phyloP scores from a whole-genome alignment of 805 yeast species.

The Ogataea polymorpha region DNA sequence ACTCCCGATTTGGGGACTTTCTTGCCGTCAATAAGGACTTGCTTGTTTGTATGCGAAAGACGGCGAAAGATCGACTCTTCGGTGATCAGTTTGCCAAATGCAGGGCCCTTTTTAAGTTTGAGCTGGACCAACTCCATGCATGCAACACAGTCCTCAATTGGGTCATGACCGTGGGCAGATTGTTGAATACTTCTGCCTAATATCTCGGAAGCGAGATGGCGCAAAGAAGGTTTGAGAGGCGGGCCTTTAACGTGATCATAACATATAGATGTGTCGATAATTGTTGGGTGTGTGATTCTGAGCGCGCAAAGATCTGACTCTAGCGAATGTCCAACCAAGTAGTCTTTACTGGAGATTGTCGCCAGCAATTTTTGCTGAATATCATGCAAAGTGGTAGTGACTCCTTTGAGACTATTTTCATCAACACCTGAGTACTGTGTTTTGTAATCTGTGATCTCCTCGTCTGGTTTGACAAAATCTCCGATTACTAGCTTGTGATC shows the following conservation, averaged over 20 bases:
- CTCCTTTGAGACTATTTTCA: constrained; percentile 56
- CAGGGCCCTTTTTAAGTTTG: constrained; percentile 64
- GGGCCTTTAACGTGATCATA: constrained; percentile 82
- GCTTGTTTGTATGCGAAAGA: constrained; percentile 27
- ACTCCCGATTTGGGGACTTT: constrained; percentile 23
- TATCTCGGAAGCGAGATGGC: constrained; percentile 59
- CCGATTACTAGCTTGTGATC: constrained; percentile 62
- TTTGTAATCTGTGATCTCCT: constrained; percentile 71
- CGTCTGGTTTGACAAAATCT: constrained; percentile 73
- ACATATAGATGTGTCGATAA: constrained; percentile 77
- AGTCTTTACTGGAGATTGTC: constrained; percentile 54
- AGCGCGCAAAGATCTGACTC: constrained; percentile 78
- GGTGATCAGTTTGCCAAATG: constrained; percentile 54
- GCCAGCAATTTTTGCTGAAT: constrained; percentile 56
- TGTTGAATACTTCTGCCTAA: constrained; percentile 62
- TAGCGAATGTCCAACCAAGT: constrained; percentile 84
- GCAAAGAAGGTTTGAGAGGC: constrained; percentile 75
- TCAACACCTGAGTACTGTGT: constrained; percentile 89
- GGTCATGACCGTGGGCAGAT: constrained; percentile 72
- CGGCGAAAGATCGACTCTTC: constrained; percentile 43
- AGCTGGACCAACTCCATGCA: constrained; percentile 73
- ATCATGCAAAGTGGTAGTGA: constrained; percentile 62
- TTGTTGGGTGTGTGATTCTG: constrained; percentile 63
- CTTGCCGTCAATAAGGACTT: constrained; percentile 21
- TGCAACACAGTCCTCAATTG: constrained; percentile 80